Base-by-base conservation (phyloP, 805 yeast species). In the Monosporozyma yasuniensis region DNA sequence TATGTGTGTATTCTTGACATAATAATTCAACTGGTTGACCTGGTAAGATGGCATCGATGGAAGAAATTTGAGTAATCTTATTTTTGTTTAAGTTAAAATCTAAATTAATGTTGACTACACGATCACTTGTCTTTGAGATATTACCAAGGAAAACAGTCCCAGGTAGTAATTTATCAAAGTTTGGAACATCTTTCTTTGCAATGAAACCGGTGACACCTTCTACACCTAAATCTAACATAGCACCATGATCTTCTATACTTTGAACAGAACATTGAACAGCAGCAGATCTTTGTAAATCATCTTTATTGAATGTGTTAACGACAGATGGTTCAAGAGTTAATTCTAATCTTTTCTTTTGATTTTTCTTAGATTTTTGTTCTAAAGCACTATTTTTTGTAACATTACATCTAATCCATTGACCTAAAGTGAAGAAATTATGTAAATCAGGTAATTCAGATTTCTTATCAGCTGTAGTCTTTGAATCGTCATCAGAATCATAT, bases 231-330 rank as follows among this genome's bases (percentile, higher is more conserved):
- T 83, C 84, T 42, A 91, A 68, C 50, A 87, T 78, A 22, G 81
- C 77, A 68, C 99, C 99, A 64, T 88, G 96, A 64, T 93, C 99
- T 73, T 93, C 98, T 22, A 87, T 68, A 44, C 95, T 83, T 53
- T 74, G 76, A 21, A 93, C 80, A 2, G 87, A 73, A 22, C 81
- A 90, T 68, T 93, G 99, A 2, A 93, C 62, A 3, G 84, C 62
- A 14, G 63, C 47, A 51, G 78, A 73, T 42, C 87, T 88, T 5
- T 72, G 67, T 46, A 86, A 67, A 63, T 89, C 97, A 43, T 83
- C 89, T 4, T 72, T 77, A 8, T 71, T 75, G 50, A 89, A 68
- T 19, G 74, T 71, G 61, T 93, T 93, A 11, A 85, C 87, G 42
- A 70, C 69, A 45, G 77, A 73, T 7, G 97, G 96, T 61, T 86